phyloP scores from a whole-genome alignment of 2,329 filamentous ascomycete species.

The Trichoderma aggressivum region DNA sequence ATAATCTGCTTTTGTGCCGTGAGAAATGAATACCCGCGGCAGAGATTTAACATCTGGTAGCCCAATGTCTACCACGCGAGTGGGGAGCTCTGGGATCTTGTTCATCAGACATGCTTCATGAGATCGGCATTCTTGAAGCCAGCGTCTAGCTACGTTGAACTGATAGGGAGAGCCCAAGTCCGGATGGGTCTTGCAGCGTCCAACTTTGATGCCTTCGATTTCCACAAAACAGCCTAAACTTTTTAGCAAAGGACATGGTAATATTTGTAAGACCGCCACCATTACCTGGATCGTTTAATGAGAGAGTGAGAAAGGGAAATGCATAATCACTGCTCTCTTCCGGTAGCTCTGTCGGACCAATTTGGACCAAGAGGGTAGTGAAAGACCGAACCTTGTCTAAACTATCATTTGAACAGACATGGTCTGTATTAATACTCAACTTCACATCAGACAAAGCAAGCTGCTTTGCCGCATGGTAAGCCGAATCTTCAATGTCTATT shows the following conservation, averaged over 20 bases:
- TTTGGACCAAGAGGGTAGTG: neutral
- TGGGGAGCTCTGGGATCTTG: neutral
- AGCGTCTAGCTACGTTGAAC: neutral
- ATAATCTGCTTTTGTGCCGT: neutral
- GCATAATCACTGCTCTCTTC: neutral
- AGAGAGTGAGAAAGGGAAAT: neutral
- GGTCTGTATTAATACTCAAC: neutral
- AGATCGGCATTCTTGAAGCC: neutral
- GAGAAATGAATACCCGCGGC: neutral
- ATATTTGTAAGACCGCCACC: no score
- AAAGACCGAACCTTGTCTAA: neutral
- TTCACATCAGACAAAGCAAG: neutral
- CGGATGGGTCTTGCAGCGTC: neutral
- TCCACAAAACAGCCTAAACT: neutral
- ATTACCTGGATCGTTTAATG: neutral
- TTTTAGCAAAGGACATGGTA: neutral
- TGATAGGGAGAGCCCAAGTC: neutral
- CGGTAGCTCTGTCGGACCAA: neutral
- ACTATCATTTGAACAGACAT: neutral
- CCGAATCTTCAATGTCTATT: neutral
- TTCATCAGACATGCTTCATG: neutral
- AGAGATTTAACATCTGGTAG: neutral
- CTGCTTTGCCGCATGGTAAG: neutral
- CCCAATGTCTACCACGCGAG: constrained; percentile 8
- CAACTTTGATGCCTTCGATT: neutral